A percentile compares a stretch with the other conserved stretches of the same genome.
Conservation (phyloP, 2,329 filamentous ascomycete species). For the Colletotrichum caudatum region DNA sequence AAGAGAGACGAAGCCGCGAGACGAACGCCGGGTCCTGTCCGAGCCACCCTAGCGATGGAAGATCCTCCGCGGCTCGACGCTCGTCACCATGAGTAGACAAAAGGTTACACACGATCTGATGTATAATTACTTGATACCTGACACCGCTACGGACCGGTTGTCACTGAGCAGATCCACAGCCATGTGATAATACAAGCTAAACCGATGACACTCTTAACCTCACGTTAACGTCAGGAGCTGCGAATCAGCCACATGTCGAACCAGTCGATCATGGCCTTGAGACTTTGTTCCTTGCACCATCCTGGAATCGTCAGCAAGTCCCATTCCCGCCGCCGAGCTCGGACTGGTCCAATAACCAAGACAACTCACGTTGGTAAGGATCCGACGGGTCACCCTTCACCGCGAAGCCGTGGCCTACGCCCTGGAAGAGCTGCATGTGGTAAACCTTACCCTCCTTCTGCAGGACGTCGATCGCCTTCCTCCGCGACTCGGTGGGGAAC, state of each 20-base stretch:
- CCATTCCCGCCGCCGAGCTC: conserved; percentile 45
- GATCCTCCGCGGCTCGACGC: too few relatives aligned
- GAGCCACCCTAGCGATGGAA: too few relatives aligned
- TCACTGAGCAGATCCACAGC: neutral
- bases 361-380: conserved; percentile 34
- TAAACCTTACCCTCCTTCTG: conserved; percentile 59
- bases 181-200: neutral
- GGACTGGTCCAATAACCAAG: too few relatives aligned
- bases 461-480: conserved; percentile 57
- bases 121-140: neutral
- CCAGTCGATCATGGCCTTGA: conserved; percentile 47
- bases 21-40: too few relatives aligned
- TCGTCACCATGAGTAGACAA: neutral
- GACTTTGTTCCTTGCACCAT: conserved; percentile 50
- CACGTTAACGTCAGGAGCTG: neutral
- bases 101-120: neutral
- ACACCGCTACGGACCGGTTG: neutral
- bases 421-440: conserved; percentile 72
- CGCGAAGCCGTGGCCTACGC: conserved; percentile 73
- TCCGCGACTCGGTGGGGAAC: conserved; percentile 54
- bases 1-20: too few relatives aligned
- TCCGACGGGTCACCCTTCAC: conserved; percentile 65
- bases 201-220: neutral
- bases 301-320: conserved; percentile 42
- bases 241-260: conserved; percentile 47